Evolutionary conservation across 192 early-diverging fungal species (phyloP).

Genomic region (Dissophora globulifera): DNA sequence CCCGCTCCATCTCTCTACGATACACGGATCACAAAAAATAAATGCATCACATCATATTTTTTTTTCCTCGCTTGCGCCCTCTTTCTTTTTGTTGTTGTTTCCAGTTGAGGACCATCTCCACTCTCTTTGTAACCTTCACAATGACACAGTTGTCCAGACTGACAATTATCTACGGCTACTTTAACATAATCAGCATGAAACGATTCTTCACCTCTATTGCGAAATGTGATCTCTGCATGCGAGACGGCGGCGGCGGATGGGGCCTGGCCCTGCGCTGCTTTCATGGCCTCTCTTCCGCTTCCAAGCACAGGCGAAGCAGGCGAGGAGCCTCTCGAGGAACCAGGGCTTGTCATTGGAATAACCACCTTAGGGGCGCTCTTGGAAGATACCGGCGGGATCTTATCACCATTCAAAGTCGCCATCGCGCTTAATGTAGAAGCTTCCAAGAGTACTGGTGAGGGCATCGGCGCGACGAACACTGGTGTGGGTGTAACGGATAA

Average conservation of each 20-base stretch:
- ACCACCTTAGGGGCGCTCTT: too few species aligned
- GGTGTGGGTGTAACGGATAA: background rate
- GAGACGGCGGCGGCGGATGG: background rate
- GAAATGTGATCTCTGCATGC: conserved; percentile 1
- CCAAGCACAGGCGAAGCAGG: background rate
- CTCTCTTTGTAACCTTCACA: too few species aligned
- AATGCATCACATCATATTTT: too few species aligned
- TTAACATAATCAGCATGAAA: conserved; percentile 12
- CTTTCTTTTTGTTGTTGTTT: too few species aligned
- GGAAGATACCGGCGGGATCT: too few species aligned
- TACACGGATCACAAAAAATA: too few species aligned
- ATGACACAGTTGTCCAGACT: too few species aligned
- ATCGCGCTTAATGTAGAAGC: background rate
- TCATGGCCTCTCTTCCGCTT: background rate
- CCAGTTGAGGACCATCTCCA: too few species aligned
- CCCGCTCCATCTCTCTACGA: too few species aligned
- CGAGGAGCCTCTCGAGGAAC: background rate
- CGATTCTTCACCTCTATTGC: conserved; percentile 36
- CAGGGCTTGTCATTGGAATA: background rate
- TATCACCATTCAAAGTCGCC: too few species aligned
- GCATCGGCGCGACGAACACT: background rate
- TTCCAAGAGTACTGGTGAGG: background rate
- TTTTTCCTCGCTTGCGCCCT: too few species aligned
- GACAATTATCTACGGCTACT: conserved; percentile 19
- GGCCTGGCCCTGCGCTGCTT: background rate